These are phyloP conservation scores for Adansonia digitata DNA, from an alignment of 345 rosid species.

Conservation along the genomic window DNA sequence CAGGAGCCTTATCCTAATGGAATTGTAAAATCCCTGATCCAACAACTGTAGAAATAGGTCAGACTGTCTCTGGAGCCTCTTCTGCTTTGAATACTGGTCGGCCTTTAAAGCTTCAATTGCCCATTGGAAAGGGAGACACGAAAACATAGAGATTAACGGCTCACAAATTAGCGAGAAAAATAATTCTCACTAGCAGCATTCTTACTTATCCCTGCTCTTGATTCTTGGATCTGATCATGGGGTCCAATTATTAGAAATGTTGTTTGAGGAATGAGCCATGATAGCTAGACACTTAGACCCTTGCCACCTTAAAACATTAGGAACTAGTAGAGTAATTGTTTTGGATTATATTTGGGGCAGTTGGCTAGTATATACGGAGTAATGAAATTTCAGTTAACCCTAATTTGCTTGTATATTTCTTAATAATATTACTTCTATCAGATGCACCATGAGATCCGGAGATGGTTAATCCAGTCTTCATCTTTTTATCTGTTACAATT, in stretches of 20 bases:
- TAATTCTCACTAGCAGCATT: background rate
- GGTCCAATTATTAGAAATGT: background rate
- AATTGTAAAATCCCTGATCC: slow-evolving; percentile 14
- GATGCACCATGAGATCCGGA: background rate
- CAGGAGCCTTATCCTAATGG: slow-evolving; percentile 15
- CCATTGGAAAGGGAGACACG: slow-evolving; percentile 14
- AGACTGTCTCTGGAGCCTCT: background rate
- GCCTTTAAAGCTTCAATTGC: slow-evolving; percentile 7
- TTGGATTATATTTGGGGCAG: background rate
- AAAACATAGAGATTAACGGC: slow-evolving; percentile 9
- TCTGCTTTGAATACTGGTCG: slow-evolving; percentile 5
- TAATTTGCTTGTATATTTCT: background rate
- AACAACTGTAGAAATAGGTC: background rate
- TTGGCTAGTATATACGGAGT: background rate
- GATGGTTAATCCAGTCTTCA: background rate
- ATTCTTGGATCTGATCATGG: background rate
- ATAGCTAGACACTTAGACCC: background rate
- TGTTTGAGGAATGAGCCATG: background rate
- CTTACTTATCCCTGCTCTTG: background rate
- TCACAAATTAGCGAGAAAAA: slow-evolving; percentile 6
- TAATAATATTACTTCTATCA: background rate
- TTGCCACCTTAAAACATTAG: background rate
- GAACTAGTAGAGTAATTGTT: background rate
- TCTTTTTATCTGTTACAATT: background rate
- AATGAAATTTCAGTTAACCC: background rate